These are phyloP conservation scores for Limtongozyma cylindracea DNA, from an alignment of 805 yeast genomes.

Conservation along the genomic window DNA sequence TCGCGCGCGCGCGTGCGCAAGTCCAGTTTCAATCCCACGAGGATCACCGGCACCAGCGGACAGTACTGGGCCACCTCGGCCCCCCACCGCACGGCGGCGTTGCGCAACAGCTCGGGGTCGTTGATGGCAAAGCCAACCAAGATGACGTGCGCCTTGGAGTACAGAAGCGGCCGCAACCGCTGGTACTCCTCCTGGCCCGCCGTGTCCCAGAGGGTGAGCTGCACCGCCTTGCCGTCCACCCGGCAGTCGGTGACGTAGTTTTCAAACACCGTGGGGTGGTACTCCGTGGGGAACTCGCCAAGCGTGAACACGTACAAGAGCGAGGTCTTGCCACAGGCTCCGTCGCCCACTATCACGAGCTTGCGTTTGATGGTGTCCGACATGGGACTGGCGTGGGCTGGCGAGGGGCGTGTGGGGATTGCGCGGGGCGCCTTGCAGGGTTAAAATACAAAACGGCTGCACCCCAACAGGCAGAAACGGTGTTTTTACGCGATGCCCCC, in stretches of 20 bases:
- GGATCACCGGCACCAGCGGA: conserved; percentile 50
- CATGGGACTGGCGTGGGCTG: too few species aligned
- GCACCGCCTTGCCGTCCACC: conserved; percentile 81
- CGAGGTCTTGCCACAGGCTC: conserved; percentile 88
- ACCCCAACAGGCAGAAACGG: too few species aligned
- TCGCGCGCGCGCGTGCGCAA: conserved; percentile 21
- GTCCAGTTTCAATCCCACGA: conserved; percentile 75
- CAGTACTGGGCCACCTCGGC: conserved; percentile 62
- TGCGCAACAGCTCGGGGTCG: conserved; percentile 61
- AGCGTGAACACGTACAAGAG: conserved; percentile 73
- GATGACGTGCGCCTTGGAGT: conserved; percentile 69
- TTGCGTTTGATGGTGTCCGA: conserved; percentile 21
- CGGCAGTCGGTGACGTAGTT: conserved; percentile 86
- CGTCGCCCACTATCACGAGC: conserved; percentile 82
- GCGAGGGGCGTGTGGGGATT: too few species aligned
- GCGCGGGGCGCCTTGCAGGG: too few species aligned
- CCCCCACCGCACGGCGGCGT: conserved; percentile 73
- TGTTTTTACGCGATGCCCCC: too few species aligned
- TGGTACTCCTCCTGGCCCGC: conserved; percentile 96
- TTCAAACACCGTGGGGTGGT: conserved; percentile 87
- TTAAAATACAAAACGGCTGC: too few species aligned
- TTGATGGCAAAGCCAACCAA: conserved; percentile 72
- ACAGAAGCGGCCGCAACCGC: conserved; percentile 67
- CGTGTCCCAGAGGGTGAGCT: conserved; percentile 81
- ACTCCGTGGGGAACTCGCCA: conserved; percentile 82